A percentile compares a stretch with the other conserved stretches of the same genome.
These are phyloP conservation scores for Zopfia rhizophila DNA, from an alignment of 2,329 filamentous ascomycete genomes.

Conservation along the genomic window DNA sequence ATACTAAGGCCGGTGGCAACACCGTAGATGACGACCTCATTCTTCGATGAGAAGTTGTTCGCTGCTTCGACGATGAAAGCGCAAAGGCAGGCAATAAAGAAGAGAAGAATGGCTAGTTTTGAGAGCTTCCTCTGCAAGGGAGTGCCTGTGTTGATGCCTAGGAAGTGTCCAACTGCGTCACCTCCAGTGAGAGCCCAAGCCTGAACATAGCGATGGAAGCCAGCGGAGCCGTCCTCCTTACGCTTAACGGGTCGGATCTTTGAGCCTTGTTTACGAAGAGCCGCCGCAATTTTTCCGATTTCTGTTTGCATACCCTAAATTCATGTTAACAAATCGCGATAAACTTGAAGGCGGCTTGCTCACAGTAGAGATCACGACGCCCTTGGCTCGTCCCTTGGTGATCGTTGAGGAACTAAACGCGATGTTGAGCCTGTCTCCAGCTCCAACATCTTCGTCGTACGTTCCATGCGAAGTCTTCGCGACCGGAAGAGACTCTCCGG, in stretches of 20 bases:
- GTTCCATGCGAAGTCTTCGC: slow-evolving; percentile 68
- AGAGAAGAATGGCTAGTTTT: slow-evolving; percentile 44
- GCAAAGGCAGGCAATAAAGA: slow-evolving; percentile 42
- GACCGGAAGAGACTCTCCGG: slow-evolving; percentile 75
- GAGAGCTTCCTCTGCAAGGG: slow-evolving; percentile 51
- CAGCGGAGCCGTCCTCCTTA: slow-evolving; percentile 43
- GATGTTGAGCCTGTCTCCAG: slow-evolving; percentile 76
- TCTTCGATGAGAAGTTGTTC: slow-evolving; percentile 49
- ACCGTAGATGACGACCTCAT: slow-evolving; percentile 51
- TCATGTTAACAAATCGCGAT: no score
- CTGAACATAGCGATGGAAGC: slow-evolving; percentile 54
- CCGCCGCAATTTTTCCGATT: slow-evolving; percentile 75
- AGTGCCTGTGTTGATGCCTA: slow-evolving; percentile 53
- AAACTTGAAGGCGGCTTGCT: no score
- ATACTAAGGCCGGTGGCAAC: slow-evolving; percentile 49
- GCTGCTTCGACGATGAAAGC: slow-evolving; percentile 49
- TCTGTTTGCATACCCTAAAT: slow-evolving; percentile 79
- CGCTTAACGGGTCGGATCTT: slow-evolving; percentile 54
- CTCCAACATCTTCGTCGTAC: slow-evolving; percentile 64
- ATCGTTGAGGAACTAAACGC: slow-evolving; percentile 76
- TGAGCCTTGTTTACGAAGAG: slow-evolving; percentile 65
- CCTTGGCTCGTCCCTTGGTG: slow-evolving; percentile 74
- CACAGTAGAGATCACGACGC: slow-evolving; percentile 73
- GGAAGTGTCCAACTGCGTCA: slow-evolving; percentile 47
- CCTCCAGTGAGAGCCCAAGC: slow-evolving; percentile 61